Evolutionary conservation across 2,329 filamentous ascomycete genomes (phyloP).

Genomic region (Rhinocladiella mackenziei): DNA sequence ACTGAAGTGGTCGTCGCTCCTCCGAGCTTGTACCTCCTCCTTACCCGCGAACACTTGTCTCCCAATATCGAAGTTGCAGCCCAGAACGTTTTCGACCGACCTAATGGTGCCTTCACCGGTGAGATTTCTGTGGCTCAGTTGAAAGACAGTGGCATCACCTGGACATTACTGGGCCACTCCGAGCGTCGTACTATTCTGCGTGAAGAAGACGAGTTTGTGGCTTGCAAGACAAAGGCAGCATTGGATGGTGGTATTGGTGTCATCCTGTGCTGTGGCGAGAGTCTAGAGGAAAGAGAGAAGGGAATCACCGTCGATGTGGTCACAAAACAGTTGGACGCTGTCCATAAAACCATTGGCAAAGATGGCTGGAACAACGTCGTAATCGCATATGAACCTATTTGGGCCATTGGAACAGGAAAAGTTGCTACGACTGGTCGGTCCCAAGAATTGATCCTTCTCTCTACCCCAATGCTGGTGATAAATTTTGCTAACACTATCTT

Average conservation of each 20-base stretch:
- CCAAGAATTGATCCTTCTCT: not conserved
- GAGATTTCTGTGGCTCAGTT: slow-evolving; percentile 93
- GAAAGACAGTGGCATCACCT: slow-evolving; percentile 80
- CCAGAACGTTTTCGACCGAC: slow-evolving; percentile 97
- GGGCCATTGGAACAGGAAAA: slow-evolving; percentile 86
- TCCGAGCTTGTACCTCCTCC: slow-evolving; percentile 82
- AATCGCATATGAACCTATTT: slow-evolving; percentile 98
- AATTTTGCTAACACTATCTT: slow-evolving; percentile 7
- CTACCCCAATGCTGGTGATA: not conserved
- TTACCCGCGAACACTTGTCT: slow-evolving; percentile 74
- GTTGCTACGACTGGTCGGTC: slow-evolving; percentile 61
- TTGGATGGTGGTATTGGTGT: slow-evolving; percentile 81
- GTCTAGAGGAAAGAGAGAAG: slow-evolving; percentile 58
- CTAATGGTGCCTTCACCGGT: slow-evolving; percentile 93
- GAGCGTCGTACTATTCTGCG: slow-evolving; percentile 87
- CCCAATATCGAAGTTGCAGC: slow-evolving; percentile 77
- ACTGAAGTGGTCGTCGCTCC: slow-evolving; percentile 93
- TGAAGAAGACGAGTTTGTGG: slow-evolving; percentile 81
- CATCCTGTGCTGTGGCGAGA: slow-evolving; percentile 97
- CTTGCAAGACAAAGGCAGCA: slow-evolving; percentile 90
- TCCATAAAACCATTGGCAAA: slow-evolving; percentile 61
- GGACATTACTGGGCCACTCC: slow-evolving; percentile 90
- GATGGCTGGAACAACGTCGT: slow-evolving; percentile 92
- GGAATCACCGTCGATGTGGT: slow-evolving; percentile 52
- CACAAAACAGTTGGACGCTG: slow-evolving; percentile 77